A percentile compares a stretch with the other conserved stretches of the same genome.
These are phyloP conservation scores for Stemphylium lycopersici DNA, from an alignment of 2,329 filamentous ascomycete genomes.

Conservation along the genomic window DNA sequence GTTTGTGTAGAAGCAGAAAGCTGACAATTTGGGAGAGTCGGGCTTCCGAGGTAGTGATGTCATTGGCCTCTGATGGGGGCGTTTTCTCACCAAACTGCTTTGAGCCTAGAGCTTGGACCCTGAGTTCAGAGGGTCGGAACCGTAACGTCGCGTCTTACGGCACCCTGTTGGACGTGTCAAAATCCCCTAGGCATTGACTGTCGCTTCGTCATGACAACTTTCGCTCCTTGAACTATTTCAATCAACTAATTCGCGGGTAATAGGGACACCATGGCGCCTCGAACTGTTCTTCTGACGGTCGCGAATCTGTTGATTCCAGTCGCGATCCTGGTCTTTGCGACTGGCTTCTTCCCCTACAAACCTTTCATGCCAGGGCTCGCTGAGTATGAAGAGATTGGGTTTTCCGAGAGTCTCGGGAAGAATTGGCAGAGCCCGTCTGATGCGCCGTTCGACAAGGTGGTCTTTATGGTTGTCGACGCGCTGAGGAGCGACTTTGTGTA, in stretches of 20 bases:
- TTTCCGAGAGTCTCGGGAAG: slow-evolving; percentile 48
- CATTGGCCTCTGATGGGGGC: slow-evolving; percentile 34
- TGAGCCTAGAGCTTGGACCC: slow-evolving; percentile 37
- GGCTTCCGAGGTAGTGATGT: slow-evolving; percentile 38
- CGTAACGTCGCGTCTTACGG: slow-evolving; percentile 30
- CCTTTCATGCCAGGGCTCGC: slow-evolving; percentile 88
- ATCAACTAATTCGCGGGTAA: slow-evolving; percentile 7
- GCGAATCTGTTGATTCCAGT: slow-evolving; percentile 80
- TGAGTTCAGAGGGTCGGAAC: slow-evolving; percentile 17
- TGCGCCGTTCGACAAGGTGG: slow-evolving; percentile 81
- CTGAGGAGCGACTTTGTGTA: slow-evolving; percentile 92
- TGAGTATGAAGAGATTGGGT: slow-evolving; percentile 63
- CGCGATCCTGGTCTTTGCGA: slow-evolving; percentile 73
- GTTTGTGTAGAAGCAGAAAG: slow-evolving; percentile 6
- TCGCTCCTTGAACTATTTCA: background rate
- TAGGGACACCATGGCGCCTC: slow-evolving; percentile 29
- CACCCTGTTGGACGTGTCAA: slow-evolving; percentile 27
- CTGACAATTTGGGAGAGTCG: slow-evolving; percentile 9
- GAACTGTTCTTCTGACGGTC: slow-evolving; percentile 58
- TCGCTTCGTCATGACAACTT: slow-evolving; percentile 13
- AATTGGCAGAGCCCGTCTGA: slow-evolving; percentile 55
- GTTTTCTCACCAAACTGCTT: slow-evolving; percentile 19
- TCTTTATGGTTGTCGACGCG: slow-evolving; percentile 99
- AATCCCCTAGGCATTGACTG: slow-evolving; percentile 11
- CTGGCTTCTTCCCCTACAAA: slow-evolving; percentile 97